These are phyloP conservation scores for Fusarium citri DNA, from an alignment of 2,329 filamentous ascomycete genomes.

Conservation along the genomic window DNA sequence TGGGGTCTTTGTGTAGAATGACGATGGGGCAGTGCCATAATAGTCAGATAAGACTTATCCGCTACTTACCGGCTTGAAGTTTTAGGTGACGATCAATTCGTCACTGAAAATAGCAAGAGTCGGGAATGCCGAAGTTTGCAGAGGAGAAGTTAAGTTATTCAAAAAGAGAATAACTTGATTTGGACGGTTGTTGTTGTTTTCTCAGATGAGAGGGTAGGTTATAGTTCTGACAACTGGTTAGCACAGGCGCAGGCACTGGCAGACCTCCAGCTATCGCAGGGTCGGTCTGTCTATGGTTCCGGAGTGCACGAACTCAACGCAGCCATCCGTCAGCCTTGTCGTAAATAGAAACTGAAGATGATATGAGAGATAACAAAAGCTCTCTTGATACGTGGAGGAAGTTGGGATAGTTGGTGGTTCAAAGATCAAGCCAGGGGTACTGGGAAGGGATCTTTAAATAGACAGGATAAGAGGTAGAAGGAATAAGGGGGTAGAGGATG, in stretches of 20 bases:
- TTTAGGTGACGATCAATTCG: constrained; percentile 32
- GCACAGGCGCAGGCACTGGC: constrained; percentile 29
- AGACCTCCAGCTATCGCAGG: constrained; percentile 20
- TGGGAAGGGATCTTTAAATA: constrained; percentile 21
- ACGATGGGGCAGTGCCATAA: constrained; percentile 24
- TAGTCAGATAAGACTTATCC: constrained; percentile 38
- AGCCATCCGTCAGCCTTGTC: constrained; percentile 49
- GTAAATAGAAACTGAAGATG: constrained; percentile 47
- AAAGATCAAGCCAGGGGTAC: constrained; percentile 28
- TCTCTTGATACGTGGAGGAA: constrained; percentile 44
- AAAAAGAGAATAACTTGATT: constrained; percentile 24
- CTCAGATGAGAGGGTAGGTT: constrained; percentile 39
- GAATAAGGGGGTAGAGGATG: background rate
- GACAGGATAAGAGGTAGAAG: constrained; percentile 16
- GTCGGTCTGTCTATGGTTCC: constrained; percentile 8
- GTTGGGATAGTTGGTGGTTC: constrained; percentile 31
- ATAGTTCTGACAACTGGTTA: constrained; percentile 45
- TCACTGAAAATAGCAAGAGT: constrained; percentile 41
- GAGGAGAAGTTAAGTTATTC: constrained; percentile 11
- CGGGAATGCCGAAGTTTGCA: constrained; percentile 36
- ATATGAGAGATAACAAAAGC: constrained; percentile 45
- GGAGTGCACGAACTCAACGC: constrained; percentile 46
- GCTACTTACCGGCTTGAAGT: constrained; percentile 38
- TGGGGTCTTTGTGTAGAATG: constrained; percentile 11
- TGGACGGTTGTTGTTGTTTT: constrained; percentile 27